These are phyloP conservation scores for Solanum virginianum DNA, from an alignment of 257 asterid species.

Conservation along the genomic window DNA sequence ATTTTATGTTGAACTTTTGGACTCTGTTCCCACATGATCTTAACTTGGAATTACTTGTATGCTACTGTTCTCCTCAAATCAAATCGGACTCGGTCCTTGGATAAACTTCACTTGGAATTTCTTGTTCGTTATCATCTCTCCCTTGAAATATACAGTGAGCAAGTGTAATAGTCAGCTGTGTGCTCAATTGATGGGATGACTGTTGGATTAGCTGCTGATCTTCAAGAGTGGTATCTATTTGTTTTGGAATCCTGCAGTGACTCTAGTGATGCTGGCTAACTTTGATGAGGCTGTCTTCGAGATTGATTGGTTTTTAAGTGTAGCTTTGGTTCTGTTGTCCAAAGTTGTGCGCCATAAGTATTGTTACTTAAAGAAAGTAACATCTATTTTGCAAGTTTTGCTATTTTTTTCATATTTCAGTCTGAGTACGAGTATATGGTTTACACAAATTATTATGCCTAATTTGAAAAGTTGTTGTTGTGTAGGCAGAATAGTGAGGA, in stretches of 20 bases:
- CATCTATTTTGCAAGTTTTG: not conserved
- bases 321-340: not conserved
- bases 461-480: not conserved
- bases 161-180: not conserved
- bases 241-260: not conserved
- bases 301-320: not conserved
- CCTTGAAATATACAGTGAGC: too few relatives aligned
- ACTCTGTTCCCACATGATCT: not conserved
- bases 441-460: not conserved
- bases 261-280: fast-evolving
- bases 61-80: not conserved
- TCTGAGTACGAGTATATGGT: not conserved
- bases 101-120: not conserved
- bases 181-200: not conserved
- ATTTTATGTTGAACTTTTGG: not conserved
- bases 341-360: not conserved
- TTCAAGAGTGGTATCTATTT: too few relatives aligned
- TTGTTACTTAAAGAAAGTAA: not conserved
- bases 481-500: not conserved
- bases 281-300: not conserved
- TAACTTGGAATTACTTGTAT: not conserved
- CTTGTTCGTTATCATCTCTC: too few relatives aligned
- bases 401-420: not conserved
- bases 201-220: not conserved
- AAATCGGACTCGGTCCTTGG: not conserved